These are phyloP conservation scores for Corylus heterophylla DNA, from an alignment of 306 rosid species.

Conservation along the genomic window DNA sequence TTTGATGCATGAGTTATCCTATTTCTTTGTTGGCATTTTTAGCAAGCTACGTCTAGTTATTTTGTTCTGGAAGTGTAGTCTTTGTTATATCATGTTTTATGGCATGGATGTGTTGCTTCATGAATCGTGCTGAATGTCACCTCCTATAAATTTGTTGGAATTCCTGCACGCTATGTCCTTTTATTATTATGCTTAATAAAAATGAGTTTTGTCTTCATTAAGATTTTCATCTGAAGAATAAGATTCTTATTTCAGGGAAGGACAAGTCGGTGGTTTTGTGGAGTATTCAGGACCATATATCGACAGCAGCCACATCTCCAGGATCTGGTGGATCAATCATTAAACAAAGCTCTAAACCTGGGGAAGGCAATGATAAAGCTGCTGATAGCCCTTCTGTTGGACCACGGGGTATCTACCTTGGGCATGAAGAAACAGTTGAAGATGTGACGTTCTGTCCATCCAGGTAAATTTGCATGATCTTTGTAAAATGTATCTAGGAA, in stretches of 20 bases:
- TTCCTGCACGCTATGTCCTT: background rate
- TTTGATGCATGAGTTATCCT: background rate
- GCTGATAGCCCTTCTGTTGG: conserved; percentile 85
- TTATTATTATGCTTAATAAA: background rate
- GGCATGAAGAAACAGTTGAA: conserved; percentile 97
- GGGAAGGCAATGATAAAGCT: conserved; percentile 72
- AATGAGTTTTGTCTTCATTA: background rate
- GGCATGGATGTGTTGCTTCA: background rate
- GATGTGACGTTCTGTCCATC: conserved; percentile 98
- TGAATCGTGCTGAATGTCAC: background rate
- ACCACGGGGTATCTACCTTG: conserved; percentile 88
- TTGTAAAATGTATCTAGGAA: background rate
- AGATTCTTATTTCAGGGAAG: conserved; percentile 61
- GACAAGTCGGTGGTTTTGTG: conserved; percentile 94
- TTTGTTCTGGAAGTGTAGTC: background rate
- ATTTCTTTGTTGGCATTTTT: background rate
- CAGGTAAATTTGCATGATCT: conserved; percentile 50
- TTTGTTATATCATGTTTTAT: background rate
- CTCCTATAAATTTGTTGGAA: background rate
- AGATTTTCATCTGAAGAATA: background rate
- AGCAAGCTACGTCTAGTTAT: background rate
- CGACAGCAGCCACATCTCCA: conserved; percentile 59
- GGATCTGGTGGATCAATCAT: conserved; percentile 79
- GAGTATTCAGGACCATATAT: conserved; percentile 96
- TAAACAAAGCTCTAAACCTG: conserved; percentile 59